phyloP scores from a whole-genome alignment of 225 moss, liverwort and hornwort genomes.

The Marchantia paleacea region DNA sequence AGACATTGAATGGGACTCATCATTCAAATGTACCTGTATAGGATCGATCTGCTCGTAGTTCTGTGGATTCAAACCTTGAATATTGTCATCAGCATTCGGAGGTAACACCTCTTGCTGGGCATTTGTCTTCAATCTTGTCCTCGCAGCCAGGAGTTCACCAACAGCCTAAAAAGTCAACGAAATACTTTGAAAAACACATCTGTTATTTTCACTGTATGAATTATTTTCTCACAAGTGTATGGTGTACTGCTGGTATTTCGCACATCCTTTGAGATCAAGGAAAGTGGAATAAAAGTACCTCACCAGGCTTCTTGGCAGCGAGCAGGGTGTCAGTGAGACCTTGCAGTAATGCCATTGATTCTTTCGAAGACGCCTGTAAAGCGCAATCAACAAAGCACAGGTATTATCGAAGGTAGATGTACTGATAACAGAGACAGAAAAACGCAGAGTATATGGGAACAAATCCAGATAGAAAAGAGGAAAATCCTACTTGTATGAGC shows the following conservation, averaged over 20 bases:
- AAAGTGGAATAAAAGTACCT: constrained; percentile 44
- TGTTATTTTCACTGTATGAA: background rate
- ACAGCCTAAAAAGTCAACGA: constrained; percentile 54
- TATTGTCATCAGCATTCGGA: constrained; percentile 15
- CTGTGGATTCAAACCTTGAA: constrained; percentile 5
- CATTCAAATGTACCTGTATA: constrained; percentile 47
- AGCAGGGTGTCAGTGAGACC: constrained; percentile 81
- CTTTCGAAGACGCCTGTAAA: constrained; percentile 62
- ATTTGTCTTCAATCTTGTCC: constrained; percentile 52
- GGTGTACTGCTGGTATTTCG: background rate
- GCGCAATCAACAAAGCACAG: background rate
- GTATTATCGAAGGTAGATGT: too few species aligned
- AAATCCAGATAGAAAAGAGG: too few species aligned
- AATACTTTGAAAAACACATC: background rate
- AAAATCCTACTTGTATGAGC: background rate
- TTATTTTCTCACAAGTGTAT: background rate
- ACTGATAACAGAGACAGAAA: too few species aligned
- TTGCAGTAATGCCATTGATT: constrained; percentile 63
- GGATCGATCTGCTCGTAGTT: constrained; percentile 64
- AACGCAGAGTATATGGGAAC: too few species aligned
- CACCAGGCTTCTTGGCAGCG: constrained; percentile 79
- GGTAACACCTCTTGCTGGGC: constrained; percentile 22
- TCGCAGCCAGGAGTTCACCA: constrained; percentile 78
- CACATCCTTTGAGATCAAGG: background rate
- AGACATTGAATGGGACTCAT: background rate